Percentiles rank a stretch among this genome's conserved stretches.
Conservation (phyloP, 2,329 filamentous ascomycete genomes). For the Colletotrichum sp. region DNA sequence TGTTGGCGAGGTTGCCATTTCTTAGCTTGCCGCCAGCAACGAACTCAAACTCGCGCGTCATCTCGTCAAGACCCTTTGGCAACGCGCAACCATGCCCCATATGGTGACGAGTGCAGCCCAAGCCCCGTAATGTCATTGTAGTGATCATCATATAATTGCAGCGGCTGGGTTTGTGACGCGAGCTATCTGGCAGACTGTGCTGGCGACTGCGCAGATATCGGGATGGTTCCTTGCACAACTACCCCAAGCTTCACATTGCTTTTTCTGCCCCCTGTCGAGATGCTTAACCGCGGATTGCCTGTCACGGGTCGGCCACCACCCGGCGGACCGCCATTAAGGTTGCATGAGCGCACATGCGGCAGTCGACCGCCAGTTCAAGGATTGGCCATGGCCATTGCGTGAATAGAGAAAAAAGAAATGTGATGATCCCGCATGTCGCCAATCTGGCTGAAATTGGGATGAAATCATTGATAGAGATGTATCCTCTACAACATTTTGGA, state of each 20-base stretch:
- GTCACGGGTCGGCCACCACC: neutral
- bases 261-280: neutral
- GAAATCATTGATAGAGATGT: neutral
- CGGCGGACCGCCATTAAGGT: constrained; percentile 12
- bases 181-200: neutral
- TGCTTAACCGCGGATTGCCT: neutral
- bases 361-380: neutral
- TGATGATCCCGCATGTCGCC: neutral
- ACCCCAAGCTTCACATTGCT: neutral
- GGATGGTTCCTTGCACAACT: neutral
- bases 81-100: neutral
- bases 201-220: neutral
- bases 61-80: neutral
- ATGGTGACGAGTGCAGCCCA: neutral
- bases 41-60: neutral
- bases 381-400: neutral
- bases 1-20: neutral
- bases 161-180: neutral
- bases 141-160: neutral
- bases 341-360: neutral
- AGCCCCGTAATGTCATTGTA: neutral
- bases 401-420: neutral
- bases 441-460: neutral
- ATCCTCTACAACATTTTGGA: neutral
- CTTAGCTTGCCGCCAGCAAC: neutral